Conservation (phyloP, 1,284 basidiomycete genomes). For the Marasmius fiardii region DNA sequence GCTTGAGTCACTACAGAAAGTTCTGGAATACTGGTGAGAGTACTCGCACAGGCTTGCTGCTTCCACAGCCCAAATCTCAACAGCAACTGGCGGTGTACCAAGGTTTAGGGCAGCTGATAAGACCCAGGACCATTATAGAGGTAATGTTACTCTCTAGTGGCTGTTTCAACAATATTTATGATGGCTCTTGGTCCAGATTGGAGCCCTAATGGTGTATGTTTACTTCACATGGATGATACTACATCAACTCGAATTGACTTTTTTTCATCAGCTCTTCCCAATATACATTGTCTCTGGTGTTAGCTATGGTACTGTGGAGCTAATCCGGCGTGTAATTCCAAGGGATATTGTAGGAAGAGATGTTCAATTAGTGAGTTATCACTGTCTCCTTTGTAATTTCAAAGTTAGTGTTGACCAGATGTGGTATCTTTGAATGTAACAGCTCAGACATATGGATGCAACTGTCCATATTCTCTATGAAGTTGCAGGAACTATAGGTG, state of each 20-base stretch:
- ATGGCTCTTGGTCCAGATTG: conserved; percentile 10
- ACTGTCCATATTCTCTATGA: conserved; percentile 27
- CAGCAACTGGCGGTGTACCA: conserved; percentile 27
- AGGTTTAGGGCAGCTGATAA: conserved; percentile 17
- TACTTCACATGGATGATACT: neutral
- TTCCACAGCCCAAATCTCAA: too few relatives aligned
- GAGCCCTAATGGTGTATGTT: conserved; percentile 24
- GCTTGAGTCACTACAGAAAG: too few relatives aligned
- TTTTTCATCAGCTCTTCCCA: conserved; percentile 23
- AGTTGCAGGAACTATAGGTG: conserved; percentile 26
- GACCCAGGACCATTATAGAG: conserved; percentile 20
- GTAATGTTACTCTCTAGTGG: neutral
- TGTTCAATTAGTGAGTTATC: conserved; percentile 24
- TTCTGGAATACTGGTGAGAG: too few relatives aligned
- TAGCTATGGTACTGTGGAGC: conserved; percentile 29
- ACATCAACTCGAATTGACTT: neutral
- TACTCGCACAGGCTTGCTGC: too few relatives aligned
- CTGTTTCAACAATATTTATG: neutral
- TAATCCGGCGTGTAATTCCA: conserved; percentile 31
- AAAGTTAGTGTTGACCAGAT: too few relatives aligned
- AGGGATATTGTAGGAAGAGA: conserved; percentile 29
- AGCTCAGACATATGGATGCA: conserved; percentile 10
- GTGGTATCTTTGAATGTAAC: neutral
- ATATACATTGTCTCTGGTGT: conserved; percentile 28
- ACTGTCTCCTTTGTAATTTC: too few relatives aligned